phyloP scores from a whole-genome alignment of 2,329 filamentous ascomycete species.

The Bipolaris cookei region DNA sequence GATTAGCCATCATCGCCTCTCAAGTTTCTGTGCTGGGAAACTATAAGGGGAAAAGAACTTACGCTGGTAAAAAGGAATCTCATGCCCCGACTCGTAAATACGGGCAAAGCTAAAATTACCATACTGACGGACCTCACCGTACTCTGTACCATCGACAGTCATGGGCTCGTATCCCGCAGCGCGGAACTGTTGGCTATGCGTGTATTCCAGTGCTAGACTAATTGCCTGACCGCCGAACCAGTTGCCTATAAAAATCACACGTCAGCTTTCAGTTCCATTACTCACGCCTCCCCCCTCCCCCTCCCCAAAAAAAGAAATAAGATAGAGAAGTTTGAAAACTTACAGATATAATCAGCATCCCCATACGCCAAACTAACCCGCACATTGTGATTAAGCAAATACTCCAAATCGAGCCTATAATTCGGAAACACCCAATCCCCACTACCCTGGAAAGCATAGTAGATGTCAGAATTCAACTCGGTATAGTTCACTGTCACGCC shows the following conservation, averaged over 20 bases:
- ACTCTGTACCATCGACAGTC: conserved; percentile 47
- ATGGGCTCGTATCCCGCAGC: conserved; percentile 42
- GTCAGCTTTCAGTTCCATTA: no score
- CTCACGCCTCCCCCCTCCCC: no score
- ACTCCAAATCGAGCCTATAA: conserved; percentile 54
- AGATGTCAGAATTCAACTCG: conserved; percentile 54
- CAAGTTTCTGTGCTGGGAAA: no score
- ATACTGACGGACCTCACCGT: conserved; percentile 50
- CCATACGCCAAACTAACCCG: conserved; percentile 47
- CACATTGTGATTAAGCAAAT: conserved; percentile 51
- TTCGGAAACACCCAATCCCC: conserved; percentile 66
- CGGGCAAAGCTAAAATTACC: conserved; percentile 52
- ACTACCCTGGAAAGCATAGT: conserved; percentile 59
- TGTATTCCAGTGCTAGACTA: conserved; percentile 47
- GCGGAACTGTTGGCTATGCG: conserved; percentile 37
- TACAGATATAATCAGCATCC: conserved; percentile 50
- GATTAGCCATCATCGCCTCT: no score
- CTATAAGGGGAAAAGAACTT: not conserved
- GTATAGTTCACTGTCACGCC: conserved; percentile 69
- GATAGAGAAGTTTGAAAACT: conserved; percentile 20
- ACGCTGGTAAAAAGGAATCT: conserved; percentile 53
- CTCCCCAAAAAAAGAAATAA: no score
- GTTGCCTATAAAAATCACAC: conserved; percentile 30
- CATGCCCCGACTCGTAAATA: conserved; percentile 51
- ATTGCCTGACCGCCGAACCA: conserved; percentile 51